Evolutionary conservation across 2,329 filamentous ascomycete species (phyloP), one percentile per base, ranked within the genome.

Genomic region (Tolypocladium pustulatum): DNA sequence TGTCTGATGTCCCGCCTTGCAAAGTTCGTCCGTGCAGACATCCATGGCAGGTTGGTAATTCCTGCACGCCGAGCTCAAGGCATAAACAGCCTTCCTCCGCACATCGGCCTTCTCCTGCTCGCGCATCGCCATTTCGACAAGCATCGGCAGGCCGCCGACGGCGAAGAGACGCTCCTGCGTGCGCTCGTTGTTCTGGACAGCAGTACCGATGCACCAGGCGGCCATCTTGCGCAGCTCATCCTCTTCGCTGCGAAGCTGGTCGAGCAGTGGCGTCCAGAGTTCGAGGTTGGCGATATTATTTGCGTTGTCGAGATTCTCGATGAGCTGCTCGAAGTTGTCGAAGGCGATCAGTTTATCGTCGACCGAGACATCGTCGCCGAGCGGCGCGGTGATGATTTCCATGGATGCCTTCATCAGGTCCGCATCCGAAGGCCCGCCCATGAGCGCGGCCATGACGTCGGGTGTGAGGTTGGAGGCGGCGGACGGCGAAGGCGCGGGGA

Each of bases 261-360:
- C 74, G 13, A 97, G 77, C 43, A 99, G 78, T 12, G 90, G 90
- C 13, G 83, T 81, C 94, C 94, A 99, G 37, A 97, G 80, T 8
- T 82, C 81, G 25, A 97, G 77, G 34, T 82, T 82, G 64, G 86
- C 86, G 65, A 99, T 83, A 75, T 97, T 95, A 78, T 97, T 99
- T 60, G 94, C 93, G 72, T 99, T 99, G 79, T 99, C 94, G 66
- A 97, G 85, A 62, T 84, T 86, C 78, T 97, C 91, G 67, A 97
- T 88, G 60, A 96, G 79, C 73, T 96, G 90, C 76, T 96, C 92
- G 62, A 97, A 88, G 76, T 97, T 96, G 81, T 96, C 92, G 74
- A 96, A 95, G 41, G 92, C 92, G 59, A 86, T 83, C 57, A 95
- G 75, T 72, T 90, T 91, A 74, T 90, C 84, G 51, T 91, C 87